Base-by-base conservation (phyloP, 352 stramenopile genomes). In the Pythium periplocum region DNA sequence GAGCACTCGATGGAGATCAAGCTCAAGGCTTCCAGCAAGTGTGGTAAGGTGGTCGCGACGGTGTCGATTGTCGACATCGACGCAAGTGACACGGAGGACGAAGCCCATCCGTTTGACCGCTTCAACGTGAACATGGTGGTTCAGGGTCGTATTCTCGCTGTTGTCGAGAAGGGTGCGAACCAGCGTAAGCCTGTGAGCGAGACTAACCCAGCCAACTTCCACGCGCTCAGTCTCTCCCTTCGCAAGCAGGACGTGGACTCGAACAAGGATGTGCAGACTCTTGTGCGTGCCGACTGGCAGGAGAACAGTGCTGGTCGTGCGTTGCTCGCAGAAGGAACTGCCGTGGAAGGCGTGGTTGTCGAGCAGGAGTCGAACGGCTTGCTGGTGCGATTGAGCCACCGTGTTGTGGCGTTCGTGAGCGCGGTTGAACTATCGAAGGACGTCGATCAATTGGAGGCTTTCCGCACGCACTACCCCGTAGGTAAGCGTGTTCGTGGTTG, bases 51-150 rank as follows among this genome's bases (percentile, higher is more conserved):
- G 6, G 64, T 84, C 39, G 67, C 82, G 33, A 66, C 71, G 11
- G 83, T 95, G 3, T 92, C 86, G 10, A 86, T 95, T 51, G 82
- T 90, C 10, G 86, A 95, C 61, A 82, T 94, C 11, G 82, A 95
- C 55, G 66, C 57, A 26, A 62, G 69, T 17, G 48, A 34, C 41
- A 17, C 39, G 0, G 62, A 67, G n/a, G 70, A 66, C 4, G 61
- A 73, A 40, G 55, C 67, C 32, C 86, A 95, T 47, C 86, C 86
- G 47, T 93, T 96, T 55, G 83, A 94, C 59, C 68, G 53, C 37
- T 96, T 87, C 61, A 78, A 71, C 34, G 71, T 90, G 26, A 87
- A 93, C 63, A 79, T 76, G 55, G 69, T 76, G 12, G 70, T 96
- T 4, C 70, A 61, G 26, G 86, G 78, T 31, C 80, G 83, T 53